These are phyloP conservation scores for Trifolium repens DNA, from an alignment of 306 rosid species.

Conservation along the genomic window DNA sequence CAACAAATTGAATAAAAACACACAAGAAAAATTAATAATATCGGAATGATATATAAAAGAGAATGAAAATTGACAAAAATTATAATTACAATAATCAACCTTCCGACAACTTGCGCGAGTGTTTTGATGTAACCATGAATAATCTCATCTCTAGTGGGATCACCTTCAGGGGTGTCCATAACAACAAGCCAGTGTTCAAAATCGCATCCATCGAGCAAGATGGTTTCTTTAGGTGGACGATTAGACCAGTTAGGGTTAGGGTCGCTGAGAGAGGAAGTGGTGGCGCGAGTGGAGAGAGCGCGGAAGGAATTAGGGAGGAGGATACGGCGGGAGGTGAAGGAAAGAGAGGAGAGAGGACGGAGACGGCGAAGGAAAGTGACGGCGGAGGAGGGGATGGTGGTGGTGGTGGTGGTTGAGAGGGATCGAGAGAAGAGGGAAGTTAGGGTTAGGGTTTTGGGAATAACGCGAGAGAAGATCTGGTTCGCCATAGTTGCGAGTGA, in stretches of 20 bases:
- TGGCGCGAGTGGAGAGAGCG: conserved; percentile 68
- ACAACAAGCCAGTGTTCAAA: conserved; percentile 98
- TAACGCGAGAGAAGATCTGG: conserved; percentile 56
- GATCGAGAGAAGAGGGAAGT: conserved; percentile 52
- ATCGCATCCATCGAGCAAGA: conserved; percentile 93
- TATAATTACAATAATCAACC: conserved; percentile 48
- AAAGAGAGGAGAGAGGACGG: conserved; percentile 72
- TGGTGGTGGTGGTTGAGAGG: conserved; percentile 35
- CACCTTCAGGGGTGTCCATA: conserved; percentile 84
- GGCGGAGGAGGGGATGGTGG: conserved; percentile 44
- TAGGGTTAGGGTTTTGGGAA: conserved; percentile 57
- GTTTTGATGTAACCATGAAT: conserved; percentile 82
- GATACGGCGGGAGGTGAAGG: conserved; percentile 35
- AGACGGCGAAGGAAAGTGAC: conserved; percentile 60
- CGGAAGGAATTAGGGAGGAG: conserved; percentile 42
- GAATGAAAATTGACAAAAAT: background rate
- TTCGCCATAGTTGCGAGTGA: conserved; percentile 61
- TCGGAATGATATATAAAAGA: background rate
- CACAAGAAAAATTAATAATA: background rate
- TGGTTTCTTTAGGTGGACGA: conserved; percentile 93
- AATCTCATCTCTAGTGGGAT: conserved; percentile 74
- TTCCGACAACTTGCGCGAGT: conserved; percentile 69
- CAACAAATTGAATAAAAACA: background rate
- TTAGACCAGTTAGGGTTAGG: conserved; percentile 95
- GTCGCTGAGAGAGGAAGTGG: conserved; percentile 86